Evolutionary conservation across 2,329 filamentous ascomycete species (phyloP).

Genomic region (Cladophialophora carrionii): DNA sequence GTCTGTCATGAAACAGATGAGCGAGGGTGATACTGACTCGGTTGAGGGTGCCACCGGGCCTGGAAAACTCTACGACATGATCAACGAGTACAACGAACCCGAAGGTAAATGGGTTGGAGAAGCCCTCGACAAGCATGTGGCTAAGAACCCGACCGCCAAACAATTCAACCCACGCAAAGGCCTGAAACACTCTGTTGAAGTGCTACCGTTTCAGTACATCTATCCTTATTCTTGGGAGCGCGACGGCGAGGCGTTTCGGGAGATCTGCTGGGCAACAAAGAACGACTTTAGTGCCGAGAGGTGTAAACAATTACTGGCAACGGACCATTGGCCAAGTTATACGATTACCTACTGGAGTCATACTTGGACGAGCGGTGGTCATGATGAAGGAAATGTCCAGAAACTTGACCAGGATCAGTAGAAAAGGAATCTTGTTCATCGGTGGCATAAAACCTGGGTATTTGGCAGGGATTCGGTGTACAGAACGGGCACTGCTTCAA

Average conservation of each 20-base stretch:
- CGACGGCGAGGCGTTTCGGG: constrained; percentile 34
- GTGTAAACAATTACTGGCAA: constrained; percentile 36
- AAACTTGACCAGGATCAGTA: constrained; percentile 32
- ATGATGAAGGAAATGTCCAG: constrained; percentile 31
- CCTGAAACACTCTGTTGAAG: constrained; percentile 33
- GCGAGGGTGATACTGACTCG: constrained; percentile 4
- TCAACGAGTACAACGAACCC: constrained; percentile 26
- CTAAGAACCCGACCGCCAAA: constrained; percentile 34
- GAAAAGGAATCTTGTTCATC: not conserved
- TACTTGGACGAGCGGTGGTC: constrained; percentile 33
- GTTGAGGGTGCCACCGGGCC: constrained; percentile 37
- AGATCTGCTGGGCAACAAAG: constrained; percentile 34
- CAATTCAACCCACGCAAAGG: constrained; percentile 32
- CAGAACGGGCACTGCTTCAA: not conserved
- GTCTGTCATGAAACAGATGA: constrained; percentile 29
- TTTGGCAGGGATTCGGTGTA: not conserved
- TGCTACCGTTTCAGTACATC: constrained; percentile 35
- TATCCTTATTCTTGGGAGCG: constrained; percentile 39
- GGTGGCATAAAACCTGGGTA: not conserved
- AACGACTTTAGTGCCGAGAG: constrained; percentile 31
- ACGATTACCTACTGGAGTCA: constrained; percentile 40
- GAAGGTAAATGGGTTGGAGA: constrained; percentile 27
- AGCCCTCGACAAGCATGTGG: constrained; percentile 30
- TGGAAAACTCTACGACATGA: constrained; percentile 31
- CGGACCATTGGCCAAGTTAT: constrained; percentile 37